A percentile compares a stretch with the other conserved stretches of the same genome.
Conservation (phyloP, 73 alveolate genomes). For the Symbiodinium pilosum region DNA sequence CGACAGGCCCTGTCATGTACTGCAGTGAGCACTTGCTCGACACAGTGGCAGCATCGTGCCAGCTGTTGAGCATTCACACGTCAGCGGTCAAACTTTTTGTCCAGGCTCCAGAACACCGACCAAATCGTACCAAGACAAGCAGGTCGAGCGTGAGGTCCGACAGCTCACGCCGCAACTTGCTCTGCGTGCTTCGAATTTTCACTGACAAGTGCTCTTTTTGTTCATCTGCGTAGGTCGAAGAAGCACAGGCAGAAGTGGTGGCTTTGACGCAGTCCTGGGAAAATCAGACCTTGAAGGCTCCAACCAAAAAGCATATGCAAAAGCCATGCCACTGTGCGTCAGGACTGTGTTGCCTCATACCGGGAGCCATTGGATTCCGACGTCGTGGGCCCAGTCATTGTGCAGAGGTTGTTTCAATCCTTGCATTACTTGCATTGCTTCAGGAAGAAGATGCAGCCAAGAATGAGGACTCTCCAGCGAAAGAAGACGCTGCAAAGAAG, state of each 20-base stretch:
- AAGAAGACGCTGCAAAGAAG: background rate
- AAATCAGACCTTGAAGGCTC: conserved; percentile 50
- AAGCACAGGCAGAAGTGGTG: conserved; percentile 58
- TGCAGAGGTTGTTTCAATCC: background rate
- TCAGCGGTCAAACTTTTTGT: too few species aligned
- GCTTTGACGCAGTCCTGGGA: conserved; percentile 76
- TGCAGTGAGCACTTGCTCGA: background rate
- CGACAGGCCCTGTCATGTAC: background rate
- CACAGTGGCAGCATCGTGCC: too few species aligned
- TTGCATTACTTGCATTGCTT: background rate
- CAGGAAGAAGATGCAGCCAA: background rate
- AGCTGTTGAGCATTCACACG: too few species aligned
- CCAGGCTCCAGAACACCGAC: conserved; percentile 11
- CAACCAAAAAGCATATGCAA: background rate
- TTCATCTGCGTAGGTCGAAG: conserved; percentile 33
- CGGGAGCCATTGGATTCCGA: conserved; percentile 54
- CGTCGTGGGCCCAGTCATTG: background rate
- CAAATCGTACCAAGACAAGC: conserved; percentile 61
- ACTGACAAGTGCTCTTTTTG: too few species aligned
- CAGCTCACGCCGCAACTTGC: background rate
- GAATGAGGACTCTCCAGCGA: background rate
- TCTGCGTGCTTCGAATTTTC: too few species aligned
- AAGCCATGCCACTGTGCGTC: background rate
- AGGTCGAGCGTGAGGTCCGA: conserved; percentile 40
- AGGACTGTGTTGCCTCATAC: conserved; percentile 47